Conservation (phyloP, 2,329 filamentous ascomycete genomes). For the Fusarium sterilihyphosum region DNA sequence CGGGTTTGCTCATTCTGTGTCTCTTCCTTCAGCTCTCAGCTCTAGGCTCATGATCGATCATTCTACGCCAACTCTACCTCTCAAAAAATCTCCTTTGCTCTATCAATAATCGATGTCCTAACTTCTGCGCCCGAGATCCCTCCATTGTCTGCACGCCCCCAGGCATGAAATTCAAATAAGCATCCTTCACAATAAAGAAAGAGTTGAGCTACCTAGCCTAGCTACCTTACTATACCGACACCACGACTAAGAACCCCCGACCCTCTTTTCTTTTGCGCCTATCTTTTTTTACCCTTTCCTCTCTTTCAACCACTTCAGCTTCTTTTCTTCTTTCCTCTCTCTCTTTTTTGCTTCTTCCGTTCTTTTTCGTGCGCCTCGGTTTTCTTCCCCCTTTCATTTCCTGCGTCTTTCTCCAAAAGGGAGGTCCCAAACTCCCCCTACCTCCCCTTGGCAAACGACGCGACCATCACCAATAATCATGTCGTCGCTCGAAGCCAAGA, state of each 20-base stretch:
- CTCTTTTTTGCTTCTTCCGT: conserved; percentile 20
- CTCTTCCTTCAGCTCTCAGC: background rate
- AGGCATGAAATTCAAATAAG: conserved; percentile 6
- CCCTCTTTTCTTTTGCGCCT: conserved; percentile 24
- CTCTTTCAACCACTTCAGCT: conserved; percentile 5
- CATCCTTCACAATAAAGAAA: background rate
- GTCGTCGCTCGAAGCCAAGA: conserved; percentile 80
- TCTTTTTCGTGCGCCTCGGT: conserved; percentile 7
- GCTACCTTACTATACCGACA: conserved; percentile 4
- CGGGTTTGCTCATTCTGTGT: conserved; percentile 15
- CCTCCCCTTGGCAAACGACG: conserved; percentile 15
- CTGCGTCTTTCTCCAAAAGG: background rate
- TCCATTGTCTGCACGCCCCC: conserved; percentile 8
- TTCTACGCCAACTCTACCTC: background rate
- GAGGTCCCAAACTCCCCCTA: conserved; percentile 5
- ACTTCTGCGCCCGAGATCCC: background rate
- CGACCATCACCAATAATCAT: conserved; percentile 40
- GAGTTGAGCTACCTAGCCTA: background rate
- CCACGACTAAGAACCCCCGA: conserved; percentile 22
- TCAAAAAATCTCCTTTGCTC: background rate
- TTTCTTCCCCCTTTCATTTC: conserved; percentile 15
- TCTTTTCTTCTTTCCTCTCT: conserved; percentile 14
- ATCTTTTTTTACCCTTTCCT: conserved; percentile 1
- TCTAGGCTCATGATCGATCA: background rate
- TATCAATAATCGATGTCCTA: background rate